Percentiles rank a stretch among this genome's conserved stretches.
These are phyloP conservation scores for Streptanthus diversifolius DNA, from an alignment of 345 rosid species.

Conservation along the genomic window DNA sequence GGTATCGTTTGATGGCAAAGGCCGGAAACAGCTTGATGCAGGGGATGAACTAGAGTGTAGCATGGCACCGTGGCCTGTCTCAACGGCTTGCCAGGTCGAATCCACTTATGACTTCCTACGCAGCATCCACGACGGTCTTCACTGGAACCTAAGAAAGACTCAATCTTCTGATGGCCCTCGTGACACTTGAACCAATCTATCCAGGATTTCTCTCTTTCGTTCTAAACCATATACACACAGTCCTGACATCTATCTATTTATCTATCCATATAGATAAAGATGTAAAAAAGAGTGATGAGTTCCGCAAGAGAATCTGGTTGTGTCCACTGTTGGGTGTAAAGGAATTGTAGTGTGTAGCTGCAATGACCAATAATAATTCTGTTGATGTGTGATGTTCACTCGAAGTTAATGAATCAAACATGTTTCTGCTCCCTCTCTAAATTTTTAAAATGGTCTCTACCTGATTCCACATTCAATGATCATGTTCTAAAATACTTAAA, in stretches of 20 bases:
- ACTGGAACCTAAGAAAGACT: conserved; percentile 87
- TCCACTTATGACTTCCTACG: conserved; percentile 81
- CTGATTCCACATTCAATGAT: neutral
- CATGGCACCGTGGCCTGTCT: conserved; percentile 98
- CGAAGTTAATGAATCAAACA: neutral
- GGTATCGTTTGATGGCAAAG: conserved; percentile 97
- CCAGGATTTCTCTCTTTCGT: neutral
- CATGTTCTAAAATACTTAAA: neutral
- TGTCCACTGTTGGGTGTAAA: conserved; percentile 4
- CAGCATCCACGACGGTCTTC: conserved; percentile 94
- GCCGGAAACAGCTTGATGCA: conserved; percentile 64
- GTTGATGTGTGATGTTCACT: neutral
- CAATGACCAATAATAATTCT: neutral
- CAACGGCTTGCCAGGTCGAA: conserved; percentile 83
- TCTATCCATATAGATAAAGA: conserved; percentile 9
- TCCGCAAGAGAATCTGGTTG: neutral
- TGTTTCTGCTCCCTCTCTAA: neutral
- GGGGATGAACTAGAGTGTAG: conserved; percentile 96
- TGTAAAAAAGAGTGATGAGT: neutral
- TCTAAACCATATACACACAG: neutral
- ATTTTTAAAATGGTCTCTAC: neutral
- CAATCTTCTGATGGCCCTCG: conserved; percentile 78
- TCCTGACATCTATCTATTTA: neutral
- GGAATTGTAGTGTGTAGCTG: conserved; percentile 24
- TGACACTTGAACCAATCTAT: conserved; percentile 26